Evolutionary conservation across 768 basidiomycete species (phyloP), one percentile per base, ranked within the genome.

Genomic region (Lactarius hatsudake): DNA sequence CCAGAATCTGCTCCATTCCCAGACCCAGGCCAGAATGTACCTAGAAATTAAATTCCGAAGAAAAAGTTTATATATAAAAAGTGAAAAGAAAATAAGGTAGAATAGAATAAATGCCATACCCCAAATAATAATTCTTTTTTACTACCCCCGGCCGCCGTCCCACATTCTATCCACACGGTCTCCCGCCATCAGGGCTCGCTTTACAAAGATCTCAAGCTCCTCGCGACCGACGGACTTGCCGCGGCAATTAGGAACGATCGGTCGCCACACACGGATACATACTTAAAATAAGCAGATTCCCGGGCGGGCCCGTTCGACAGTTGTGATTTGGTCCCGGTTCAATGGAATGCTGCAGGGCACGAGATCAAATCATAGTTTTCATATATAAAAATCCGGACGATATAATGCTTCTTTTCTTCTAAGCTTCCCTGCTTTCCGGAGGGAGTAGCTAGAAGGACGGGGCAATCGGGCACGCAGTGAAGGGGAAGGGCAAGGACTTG

Each of bases 221-320:
- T 67, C 68, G 64, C 60, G 67, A 66, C 64, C 53, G 65, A 68
- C 59, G 64, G 67, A 66, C 59, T 62, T 69, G 68, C 68, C 68
- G 68, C 68, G 68, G 68, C 68, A 69, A 62, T 67, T 66, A 69
- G 61, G 60, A 69, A 67, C 66, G 61, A 69, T 69, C 68, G 65
- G 65, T 62, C 53, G 51, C 58, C 62, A 59, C 66, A 38, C 51
- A 62, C 23, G 36, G 26, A 56, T 51, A 26, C 51, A 57, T 57
- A 63, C 66, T 67, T 63, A 67, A 69, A 68, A 68, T 61, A 68
- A 45, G 64, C 65, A 62, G 57, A 40, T 62, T 62, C 55, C 65
- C 65, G 68, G 68, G 26, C 65, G 68, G 68, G 32, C 43, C 65
- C 68, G 68, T 38, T 53, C 59, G 36, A 38, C 30, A 10, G 40